A percentile compares a stretch with the other conserved stretches of the same genome.
Conservation (phyloP, 1,139 yeast species). For the Arxiozyma heterogenica region DNA sequence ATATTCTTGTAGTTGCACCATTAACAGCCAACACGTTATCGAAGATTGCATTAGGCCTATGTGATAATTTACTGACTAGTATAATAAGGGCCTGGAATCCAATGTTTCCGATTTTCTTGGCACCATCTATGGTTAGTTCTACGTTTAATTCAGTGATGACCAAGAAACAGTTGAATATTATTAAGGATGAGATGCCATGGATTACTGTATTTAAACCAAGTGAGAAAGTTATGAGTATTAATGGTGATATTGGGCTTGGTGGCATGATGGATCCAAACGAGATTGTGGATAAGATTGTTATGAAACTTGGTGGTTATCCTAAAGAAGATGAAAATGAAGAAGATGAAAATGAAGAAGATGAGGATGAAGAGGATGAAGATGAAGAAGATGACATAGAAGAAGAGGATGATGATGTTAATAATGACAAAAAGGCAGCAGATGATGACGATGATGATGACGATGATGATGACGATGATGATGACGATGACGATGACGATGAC, state of each 20-base stretch:
- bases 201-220: conserved; percentile 83
- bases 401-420: conserved; percentile 31
- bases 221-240: conserved; percentile 78
- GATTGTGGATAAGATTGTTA: conserved; percentile 73
- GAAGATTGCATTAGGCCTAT: conserved; percentile 80
- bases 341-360: conserved; percentile 49
- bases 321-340: conserved; percentile 73
- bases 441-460: conserved; percentile 35
- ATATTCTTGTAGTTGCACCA: conserved; percentile 83
- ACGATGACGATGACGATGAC: conserved; percentile 26
- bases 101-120: conserved; percentile 71
- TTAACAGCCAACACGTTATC: conserved; percentile 89
- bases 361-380: conserved; percentile 41
- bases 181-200: conserved; percentile 56
- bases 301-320: conserved; percentile 83
- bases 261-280: conserved; percentile 95
- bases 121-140: conserved; percentile 96
- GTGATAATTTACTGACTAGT: conserved; percentile 80
- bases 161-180: conserved; percentile 59
- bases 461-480: conserved; percentile 41
- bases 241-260: conserved; percentile 95
- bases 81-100: conserved; percentile 92
- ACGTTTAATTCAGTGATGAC: conserved; percentile 95
- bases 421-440: conserved; percentile 19
- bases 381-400: conserved; percentile 38